Percentiles rank a stretch among this genome's conserved stretches.
phyloP scores from a whole-genome alignment of 2,329 filamentous ascomycete species.

The Ceratocystis harringtonii region DNA sequence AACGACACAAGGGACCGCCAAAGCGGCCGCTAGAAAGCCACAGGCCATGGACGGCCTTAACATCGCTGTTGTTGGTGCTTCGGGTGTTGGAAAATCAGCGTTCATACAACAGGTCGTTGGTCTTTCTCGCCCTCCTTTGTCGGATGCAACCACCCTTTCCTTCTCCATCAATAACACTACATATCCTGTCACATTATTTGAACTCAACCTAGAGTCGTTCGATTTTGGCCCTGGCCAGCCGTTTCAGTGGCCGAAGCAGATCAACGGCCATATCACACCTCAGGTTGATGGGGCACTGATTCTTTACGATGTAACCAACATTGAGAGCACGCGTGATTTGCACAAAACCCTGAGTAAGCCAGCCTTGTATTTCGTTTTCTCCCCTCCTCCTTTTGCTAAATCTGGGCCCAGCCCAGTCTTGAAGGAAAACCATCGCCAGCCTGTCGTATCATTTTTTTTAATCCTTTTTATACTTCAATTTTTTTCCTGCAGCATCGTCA shows the following conservation, averaged over 20 bases:
- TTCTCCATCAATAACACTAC: conserved; percentile 43
- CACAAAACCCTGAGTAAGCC: conserved; percentile 65
- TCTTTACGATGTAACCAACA: conserved; percentile 74
- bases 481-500: too few species aligned
- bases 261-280: conserved; percentile 56
- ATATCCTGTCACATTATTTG: conserved; percentile 46
- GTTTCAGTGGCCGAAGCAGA: conserved; percentile 52
- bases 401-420: not conserved
- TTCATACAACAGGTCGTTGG: conserved; percentile 51
- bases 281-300: conserved; percentile 70
- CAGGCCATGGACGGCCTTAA: conserved; percentile 42
- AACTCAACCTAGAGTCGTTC: conserved; percentile 51
- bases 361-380: conserved; percentile 27
- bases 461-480: not conserved
- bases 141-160: conserved; percentile 40
- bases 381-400: not conserved
- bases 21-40: not conserved
- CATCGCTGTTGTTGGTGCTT: conserved; percentile 51
- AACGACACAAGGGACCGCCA: not conserved
- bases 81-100: conserved; percentile 52
- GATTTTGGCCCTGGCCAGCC: conserved; percentile 41
- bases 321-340: conserved; percentile 57
- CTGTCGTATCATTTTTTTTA: not conserved
- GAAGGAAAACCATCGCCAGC: not conserved
- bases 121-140: conserved; percentile 36